Conservation (phyloP, 306 rosid species). For the Echinosophora koreensis region DNA sequence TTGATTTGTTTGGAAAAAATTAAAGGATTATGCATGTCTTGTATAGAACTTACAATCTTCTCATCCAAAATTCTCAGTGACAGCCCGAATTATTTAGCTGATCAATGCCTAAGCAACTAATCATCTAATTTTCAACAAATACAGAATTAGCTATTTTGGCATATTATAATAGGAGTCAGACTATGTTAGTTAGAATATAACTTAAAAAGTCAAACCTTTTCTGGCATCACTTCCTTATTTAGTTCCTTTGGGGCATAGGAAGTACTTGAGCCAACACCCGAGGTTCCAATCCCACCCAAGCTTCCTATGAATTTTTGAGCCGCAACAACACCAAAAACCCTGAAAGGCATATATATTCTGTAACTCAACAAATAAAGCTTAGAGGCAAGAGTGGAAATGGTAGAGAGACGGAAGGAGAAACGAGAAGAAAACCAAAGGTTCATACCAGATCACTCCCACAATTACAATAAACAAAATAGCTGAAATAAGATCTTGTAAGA, state of each 20-base stretch:
- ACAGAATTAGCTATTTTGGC: slow-evolving; percentile 31
- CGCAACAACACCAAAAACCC: slow-evolving; percentile 93
- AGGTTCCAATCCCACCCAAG: slow-evolving; percentile 96
- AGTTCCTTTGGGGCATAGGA: slow-evolving; percentile 91
- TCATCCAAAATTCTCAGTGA: slow-evolving; percentile 32
- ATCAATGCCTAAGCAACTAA: slow-evolving; percentile 34
- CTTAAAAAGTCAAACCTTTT: slow-evolving; percentile 70
- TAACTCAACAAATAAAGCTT: slow-evolving; percentile 36
- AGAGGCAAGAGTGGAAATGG: slow-evolving; percentile 15
- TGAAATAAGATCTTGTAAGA: slow-evolving; percentile 84
- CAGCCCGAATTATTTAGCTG: slow-evolving; percentile 22
- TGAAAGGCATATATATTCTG: slow-evolving; percentile 40
- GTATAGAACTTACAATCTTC: slow-evolving; percentile 12
- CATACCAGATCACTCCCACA: slow-evolving; percentile 91
- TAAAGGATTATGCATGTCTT: background rate
- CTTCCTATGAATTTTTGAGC: slow-evolving; percentile 97
- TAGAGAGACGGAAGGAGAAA: slow-evolving; percentile 14
- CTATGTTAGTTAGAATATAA: slow-evolving; percentile 24
- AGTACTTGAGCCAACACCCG: slow-evolving; percentile 98
- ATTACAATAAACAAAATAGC: slow-evolving; percentile 84
- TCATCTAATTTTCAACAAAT: slow-evolving; percentile 28
- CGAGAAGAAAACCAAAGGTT: slow-evolving; percentile 13
- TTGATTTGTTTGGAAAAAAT: slow-evolving; percentile 15
- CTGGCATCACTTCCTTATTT: slow-evolving; percentile 94
- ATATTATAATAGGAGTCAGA: slow-evolving; percentile 26